phyloP scores from a whole-genome alignment of 129 eudicot genomes.

The Arctium minus region DNA sequence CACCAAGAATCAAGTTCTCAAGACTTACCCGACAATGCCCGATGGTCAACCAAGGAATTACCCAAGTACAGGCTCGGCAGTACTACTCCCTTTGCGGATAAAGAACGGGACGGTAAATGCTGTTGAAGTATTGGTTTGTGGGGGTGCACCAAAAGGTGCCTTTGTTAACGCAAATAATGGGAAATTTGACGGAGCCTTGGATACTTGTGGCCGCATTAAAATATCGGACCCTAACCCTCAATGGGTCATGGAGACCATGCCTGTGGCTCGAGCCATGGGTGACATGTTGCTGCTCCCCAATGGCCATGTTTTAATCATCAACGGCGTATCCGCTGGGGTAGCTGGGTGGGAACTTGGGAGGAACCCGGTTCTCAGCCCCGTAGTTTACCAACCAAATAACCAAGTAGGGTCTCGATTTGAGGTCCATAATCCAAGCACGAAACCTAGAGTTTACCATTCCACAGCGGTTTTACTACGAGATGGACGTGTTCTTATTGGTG shows the following conservation, averaged over 20 bases:
- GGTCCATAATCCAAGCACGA: conserved; percentile 35
- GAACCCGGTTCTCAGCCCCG: conserved; percentile 44
- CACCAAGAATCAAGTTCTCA: neutral
- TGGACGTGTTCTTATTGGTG: conserved; percentile 62
- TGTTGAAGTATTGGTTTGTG: neutral
- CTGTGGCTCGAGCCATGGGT: neutral
- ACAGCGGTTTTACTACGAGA: conserved; percentile 43
- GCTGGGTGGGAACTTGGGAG: neutral
- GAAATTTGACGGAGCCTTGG: neutral
- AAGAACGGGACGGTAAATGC: neutral
- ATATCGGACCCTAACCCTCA: neutral
- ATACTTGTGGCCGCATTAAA: neutral
- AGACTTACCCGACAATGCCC: neutral
- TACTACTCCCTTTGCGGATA: neutral
- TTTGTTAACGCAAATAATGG: neutral
- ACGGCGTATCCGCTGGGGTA: neutral
- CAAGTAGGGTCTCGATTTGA: conserved; percentile 30
- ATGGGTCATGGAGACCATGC: neutral
- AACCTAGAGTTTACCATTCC: conserved; percentile 57
- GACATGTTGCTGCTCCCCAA: neutral
- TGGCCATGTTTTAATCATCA: neutral
- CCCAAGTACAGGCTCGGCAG: neutral
- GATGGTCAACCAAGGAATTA: neutral
- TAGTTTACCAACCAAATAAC: conserved; percentile 33
- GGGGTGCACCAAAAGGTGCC: neutral